These are phyloP conservation scores for Colletotrichum sp. DNA, from an alignment of 2,329 filamentous ascomycete genomes.

Conservation along the genomic window DNA sequence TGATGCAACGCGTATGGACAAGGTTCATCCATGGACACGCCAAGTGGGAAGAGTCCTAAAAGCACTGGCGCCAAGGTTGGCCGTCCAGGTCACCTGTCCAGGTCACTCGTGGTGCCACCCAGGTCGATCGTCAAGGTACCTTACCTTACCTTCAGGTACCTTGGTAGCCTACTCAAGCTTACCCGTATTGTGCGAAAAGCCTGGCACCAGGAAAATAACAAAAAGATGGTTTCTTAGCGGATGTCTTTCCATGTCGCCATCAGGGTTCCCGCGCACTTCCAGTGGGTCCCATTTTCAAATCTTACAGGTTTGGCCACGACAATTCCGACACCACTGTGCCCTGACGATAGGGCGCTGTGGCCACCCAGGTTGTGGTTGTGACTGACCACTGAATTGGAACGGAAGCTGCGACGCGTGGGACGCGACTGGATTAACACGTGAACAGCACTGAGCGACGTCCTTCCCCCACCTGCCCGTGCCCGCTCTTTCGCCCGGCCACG, in stretches of 20 bases:
- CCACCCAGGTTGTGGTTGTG: too few relatives aligned
- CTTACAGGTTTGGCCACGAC: too few relatives aligned
- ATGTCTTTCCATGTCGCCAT: too few relatives aligned
- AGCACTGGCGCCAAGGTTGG: background rate
- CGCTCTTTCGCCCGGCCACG: constrained; percentile 10
- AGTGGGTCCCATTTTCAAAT: too few relatives aligned
- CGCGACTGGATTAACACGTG: background rate
- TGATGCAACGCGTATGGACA: background rate
- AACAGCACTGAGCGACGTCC: background rate
- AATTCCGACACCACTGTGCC: too few relatives aligned
- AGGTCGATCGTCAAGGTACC: background rate
- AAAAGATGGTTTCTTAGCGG: too few relatives aligned
- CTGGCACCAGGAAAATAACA: too few relatives aligned
- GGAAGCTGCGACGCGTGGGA: background rate
- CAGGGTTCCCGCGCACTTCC: background rate
- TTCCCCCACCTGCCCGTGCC: background rate
- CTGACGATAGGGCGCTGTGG: too few relatives aligned
- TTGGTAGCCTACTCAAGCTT: background rate
- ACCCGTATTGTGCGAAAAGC: too few relatives aligned
- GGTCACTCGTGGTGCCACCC: background rate
- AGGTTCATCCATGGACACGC: background rate
- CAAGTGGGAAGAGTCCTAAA: background rate
- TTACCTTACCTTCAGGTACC: background rate
- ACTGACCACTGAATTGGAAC: background rate
- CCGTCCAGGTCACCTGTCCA: background rate